These are phyloP conservation scores for Cicer judaicum DNA, from an alignment of 306 rosid genomes.

Conservation along the genomic window DNA sequence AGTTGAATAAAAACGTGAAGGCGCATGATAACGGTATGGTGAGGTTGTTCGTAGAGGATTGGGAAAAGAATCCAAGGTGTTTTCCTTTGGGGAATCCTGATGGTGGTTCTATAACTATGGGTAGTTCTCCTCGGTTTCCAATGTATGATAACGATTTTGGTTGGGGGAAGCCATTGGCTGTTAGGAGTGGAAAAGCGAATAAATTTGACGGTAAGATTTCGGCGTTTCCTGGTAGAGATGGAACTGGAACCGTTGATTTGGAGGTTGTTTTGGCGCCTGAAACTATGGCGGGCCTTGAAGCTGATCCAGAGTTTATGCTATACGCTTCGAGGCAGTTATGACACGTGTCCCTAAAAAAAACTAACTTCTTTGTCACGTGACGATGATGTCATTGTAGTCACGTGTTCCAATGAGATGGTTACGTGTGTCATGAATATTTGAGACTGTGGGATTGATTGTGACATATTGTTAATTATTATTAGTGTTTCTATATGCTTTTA, in stretches of 20 bases:
- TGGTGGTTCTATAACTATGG: conserved; percentile 87
- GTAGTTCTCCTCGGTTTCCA: conserved; percentile 93
- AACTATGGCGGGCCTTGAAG: conserved; percentile 70
- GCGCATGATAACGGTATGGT: conserved; percentile 65
- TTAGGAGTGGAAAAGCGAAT: conserved; percentile 78
- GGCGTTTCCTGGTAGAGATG: conserved; percentile 83
- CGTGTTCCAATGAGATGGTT: background rate
- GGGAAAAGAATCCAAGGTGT: conserved; percentile 76
- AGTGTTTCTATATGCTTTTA: conserved; percentile 3
- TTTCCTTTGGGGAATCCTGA: conserved; percentile 88
- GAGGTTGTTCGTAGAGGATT: conserved; percentile 64
- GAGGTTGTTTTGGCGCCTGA: conserved; percentile 83
- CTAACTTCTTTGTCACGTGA: conserved; percentile 18
- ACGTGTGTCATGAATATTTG: conserved; percentile 1
- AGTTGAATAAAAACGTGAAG: conserved; percentile 69
- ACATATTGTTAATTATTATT: conserved; percentile 20
- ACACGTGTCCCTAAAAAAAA: conserved; percentile 33
- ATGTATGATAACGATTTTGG: conserved; percentile 91
- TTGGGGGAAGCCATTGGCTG: conserved; percentile 89
- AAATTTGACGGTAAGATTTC: conserved; percentile 95
- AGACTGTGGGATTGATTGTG: conserved; percentile 25
- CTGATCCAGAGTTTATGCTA: conserved; percentile 81
- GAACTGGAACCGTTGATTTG: conserved; percentile 74
- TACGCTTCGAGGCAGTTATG: conserved; percentile 54
- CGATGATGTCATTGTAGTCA: background rate